These are phyloP conservation scores for Trichoderma arundinaceum DNA, from an alignment of 2,329 filamentous ascomycete species.

Conservation along the genomic window DNA sequence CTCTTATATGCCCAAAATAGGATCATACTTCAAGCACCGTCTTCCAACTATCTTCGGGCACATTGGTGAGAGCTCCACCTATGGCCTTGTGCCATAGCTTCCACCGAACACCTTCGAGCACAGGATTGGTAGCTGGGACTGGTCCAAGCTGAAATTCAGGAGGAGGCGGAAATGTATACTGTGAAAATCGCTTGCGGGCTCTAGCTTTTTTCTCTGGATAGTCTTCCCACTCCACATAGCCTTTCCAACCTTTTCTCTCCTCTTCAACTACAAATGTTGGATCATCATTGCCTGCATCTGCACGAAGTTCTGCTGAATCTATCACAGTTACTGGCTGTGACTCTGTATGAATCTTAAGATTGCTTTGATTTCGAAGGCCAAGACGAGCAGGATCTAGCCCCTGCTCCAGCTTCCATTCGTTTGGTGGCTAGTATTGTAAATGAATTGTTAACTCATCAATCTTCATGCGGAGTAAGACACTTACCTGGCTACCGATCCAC, in stretches of 20 bases:
- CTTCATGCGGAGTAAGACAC: not conserved
- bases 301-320: not conserved
- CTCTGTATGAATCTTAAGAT: slow-evolving; percentile 1
- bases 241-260: slow-evolving; percentile 12
- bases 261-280: not conserved
- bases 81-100: slow-evolving; percentile 63
- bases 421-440: not conserved
- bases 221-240: slow-evolving; percentile 67
- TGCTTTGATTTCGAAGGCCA: slow-evolving; percentile 10
- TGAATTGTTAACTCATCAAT: not conserved
- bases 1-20: too few relatives aligned
- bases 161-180: slow-evolving; percentile 41
- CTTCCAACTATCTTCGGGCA: slow-evolving; percentile 65
- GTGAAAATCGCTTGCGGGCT: slow-evolving; percentile 57
- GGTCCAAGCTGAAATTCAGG: slow-evolving; percentile 63
- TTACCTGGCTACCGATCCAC: not conserved
- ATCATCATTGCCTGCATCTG: not conserved
- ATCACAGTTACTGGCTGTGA: not conserved
- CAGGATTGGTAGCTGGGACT: slow-evolving; percentile 62
- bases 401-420: slow-evolving; percentile 8
- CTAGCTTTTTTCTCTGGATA: slow-evolving; percentile 70
- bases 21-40: slow-evolving; percentile 48
- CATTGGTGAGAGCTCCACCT: slow-evolving; percentile 45
- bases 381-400: not conserved
- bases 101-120: slow-evolving; percentile 61